Evolutionary conservation across 2,329 filamentous ascomycete genomes (phyloP).

Genomic region (Exophiala calicioides): DNA sequence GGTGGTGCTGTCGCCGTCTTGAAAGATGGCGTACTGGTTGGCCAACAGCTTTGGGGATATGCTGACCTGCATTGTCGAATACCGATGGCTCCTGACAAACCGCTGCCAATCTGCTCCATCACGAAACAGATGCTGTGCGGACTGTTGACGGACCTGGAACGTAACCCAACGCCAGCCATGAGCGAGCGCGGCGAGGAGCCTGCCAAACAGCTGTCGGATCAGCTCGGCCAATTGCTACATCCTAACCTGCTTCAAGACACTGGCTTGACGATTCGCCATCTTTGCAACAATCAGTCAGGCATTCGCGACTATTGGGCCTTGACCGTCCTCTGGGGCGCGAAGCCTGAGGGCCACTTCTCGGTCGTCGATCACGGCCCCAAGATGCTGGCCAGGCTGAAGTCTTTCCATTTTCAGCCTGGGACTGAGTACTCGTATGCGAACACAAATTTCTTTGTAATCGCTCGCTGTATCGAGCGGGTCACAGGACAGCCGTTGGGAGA

Average conservation of each 20-base stretch:
- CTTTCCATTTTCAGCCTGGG: slow-evolving; percentile 47
- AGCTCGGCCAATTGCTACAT: slow-evolving; percentile 32
- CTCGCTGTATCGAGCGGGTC: slow-evolving; percentile 42
- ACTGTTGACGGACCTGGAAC: slow-evolving; percentile 39
- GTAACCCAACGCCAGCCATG: slow-evolving; percentile 34
- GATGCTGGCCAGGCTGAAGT: slow-evolving; percentile 37
- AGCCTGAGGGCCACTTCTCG: slow-evolving; percentile 44
- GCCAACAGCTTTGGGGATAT: slow-evolving; percentile 46
- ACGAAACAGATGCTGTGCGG: slow-evolving; percentile 43
- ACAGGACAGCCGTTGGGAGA: slow-evolving; percentile 39
- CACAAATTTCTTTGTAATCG: slow-evolving; percentile 46
- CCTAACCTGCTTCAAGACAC: slow-evolving; percentile 31
- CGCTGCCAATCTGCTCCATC: slow-evolving; percentile 57
- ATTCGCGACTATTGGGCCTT: slow-evolving; percentile 51
- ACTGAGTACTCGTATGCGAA: slow-evolving; percentile 49
- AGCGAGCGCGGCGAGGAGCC: slow-evolving; percentile 36
- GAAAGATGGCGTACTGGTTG: slow-evolving; percentile 45
- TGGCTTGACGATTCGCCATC: slow-evolving; percentile 40
- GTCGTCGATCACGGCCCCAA: slow-evolving; percentile 35
- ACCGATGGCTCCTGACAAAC: slow-evolving; percentile 39
- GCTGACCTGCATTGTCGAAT: slow-evolving; percentile 44
- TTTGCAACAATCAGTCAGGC: slow-evolving; percentile 47
- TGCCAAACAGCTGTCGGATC: slow-evolving; percentile 36
- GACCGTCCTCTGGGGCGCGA: slow-evolving; percentile 46
- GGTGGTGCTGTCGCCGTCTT: slow-evolving; percentile 47